Evolutionary conservation across 1,139 yeast species (phyloP), one percentile per base, ranked within the genome.

Genomic region (Pichia sp.): DNA sequence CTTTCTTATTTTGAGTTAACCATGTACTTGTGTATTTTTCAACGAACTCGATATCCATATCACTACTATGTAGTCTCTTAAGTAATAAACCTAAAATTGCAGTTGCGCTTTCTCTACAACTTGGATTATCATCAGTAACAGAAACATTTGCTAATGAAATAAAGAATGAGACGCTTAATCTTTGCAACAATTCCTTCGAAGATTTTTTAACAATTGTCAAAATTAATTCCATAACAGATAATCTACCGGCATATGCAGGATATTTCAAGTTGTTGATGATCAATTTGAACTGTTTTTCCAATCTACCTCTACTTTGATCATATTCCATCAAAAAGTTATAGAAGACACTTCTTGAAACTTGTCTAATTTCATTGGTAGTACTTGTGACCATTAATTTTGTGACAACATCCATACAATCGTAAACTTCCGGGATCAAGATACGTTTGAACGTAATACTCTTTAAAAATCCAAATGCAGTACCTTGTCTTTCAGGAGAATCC

Each of bases 261-360:
- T 94, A 94, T 26, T 81, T 76, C 60, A 94, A 70, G 63, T 94
- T 92, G 54, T 79, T 80, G n/a, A 90, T 85, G 66, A 92, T 72
- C 60, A 84, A 82, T 55, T 83, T 81, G 66, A 90, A 82, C 58
- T 87, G 95, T 59, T 83, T 86, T 56, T 86, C 94, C 46, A 92
- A 67, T 56, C 89, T 79, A 7, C 94, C 90, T 60, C 82, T 77
- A 30, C 97, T 90, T 68, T 92, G 97, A 59, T 95, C 97, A 60
- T 87, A 92, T 59, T 89, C 96, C 83, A 90, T 85, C 59, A 92
- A 69, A 59, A 92, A 94, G 60, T 83, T 92, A 65, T 81, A 85
- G 64, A 81, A 94, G 1, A 86, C 81, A 55, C 87, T 77, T 65
- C 97, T 77, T 11, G 97, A 82, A 67, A 86, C 82, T 59, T 86